Evolutionary conservation across 2,329 filamentous ascomycete species (phyloP).

Genomic region (Aspergillus pseudoviridinutans): DNA sequence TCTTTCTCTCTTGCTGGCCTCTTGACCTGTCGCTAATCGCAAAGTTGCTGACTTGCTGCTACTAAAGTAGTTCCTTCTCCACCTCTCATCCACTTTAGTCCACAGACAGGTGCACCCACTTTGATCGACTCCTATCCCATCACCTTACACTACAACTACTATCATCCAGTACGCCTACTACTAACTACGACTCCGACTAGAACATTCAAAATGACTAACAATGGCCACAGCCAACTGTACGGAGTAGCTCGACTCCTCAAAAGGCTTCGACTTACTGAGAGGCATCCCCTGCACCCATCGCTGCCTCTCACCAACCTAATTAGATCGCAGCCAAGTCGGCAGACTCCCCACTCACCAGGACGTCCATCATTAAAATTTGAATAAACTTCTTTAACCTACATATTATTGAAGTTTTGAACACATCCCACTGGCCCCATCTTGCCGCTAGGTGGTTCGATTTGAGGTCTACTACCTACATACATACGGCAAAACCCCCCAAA

Average conservation of each 20-base stretch:
- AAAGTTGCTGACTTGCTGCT: neutral
- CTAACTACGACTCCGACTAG: neutral
- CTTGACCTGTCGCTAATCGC: neutral
- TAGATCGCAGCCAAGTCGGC: slow-evolving; percentile 10
- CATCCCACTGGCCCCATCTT: neutral
- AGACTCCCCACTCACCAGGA: slow-evolving; percentile 7
- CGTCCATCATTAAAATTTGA: neutral
- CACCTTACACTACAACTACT: neutral
- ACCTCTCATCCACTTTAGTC: neutral
- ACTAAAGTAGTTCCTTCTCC: neutral
- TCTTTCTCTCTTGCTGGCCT: neutral
- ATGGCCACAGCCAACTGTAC: neutral
- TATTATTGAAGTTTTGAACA: neutral
- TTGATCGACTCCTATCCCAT: neutral
- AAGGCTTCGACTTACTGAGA: neutral
- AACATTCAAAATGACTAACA: neutral
- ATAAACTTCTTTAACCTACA: neutral
- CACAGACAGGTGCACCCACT: neutral
- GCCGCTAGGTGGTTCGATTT: neutral
- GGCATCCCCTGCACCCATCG: neutral
- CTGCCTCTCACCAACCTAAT: neutral
- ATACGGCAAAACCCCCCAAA: neutral
- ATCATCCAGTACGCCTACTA: neutral
- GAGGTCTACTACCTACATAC: neutral
- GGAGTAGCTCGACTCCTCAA: neutral